Evolutionary conservation across 2,329 filamentous ascomycete genomes (phyloP).

Genomic region (Aspergillus sp.): DNA sequence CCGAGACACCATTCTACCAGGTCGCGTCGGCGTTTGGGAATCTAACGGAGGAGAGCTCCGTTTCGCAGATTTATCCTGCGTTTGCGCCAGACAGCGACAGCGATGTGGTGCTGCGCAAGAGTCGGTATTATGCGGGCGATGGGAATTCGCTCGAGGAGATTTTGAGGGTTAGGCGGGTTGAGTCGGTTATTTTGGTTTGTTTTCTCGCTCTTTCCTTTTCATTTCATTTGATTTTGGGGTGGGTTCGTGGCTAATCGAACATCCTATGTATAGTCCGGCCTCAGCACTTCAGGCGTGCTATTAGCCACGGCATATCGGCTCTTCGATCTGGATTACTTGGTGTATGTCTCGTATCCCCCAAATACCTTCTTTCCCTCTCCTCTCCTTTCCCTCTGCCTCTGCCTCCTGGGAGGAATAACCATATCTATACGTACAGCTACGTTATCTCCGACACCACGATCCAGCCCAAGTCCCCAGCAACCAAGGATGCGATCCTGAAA

Average conservation of each 20-base stretch:
- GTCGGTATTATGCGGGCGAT: slow-evolving; percentile 11
- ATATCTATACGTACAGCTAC: too few relatives aligned
- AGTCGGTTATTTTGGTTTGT: too few relatives aligned
- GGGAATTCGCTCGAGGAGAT: slow-evolving; percentile 16
- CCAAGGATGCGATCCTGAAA: too few relatives aligned
- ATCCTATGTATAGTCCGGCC: too few relatives aligned
- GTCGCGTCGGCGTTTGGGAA: slow-evolving; percentile 4
- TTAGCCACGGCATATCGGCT: slow-evolving; percentile 11
- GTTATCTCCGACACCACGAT: too few relatives aligned
- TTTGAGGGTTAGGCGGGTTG: background rate
- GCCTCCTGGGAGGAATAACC: too few relatives aligned
- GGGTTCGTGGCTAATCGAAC: too few relatives aligned
- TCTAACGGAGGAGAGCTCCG: slow-evolving; percentile 6
- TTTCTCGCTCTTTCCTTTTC: too few relatives aligned
- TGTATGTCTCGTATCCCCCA: background rate
- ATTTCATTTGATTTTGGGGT: too few relatives aligned
- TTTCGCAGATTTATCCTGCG: background rate
- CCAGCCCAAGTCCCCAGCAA: background rate
- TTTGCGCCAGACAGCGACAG: background rate
- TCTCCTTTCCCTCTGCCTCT: too few relatives aligned
- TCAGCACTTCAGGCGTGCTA: slow-evolving; percentile 12
- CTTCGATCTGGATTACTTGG: slow-evolving; percentile 14
- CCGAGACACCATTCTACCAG: background rate
- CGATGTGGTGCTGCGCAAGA: slow-evolving; percentile 13
- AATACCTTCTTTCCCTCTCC: too few relatives aligned